phyloP scores from a whole-genome alignment of 805 yeast species.

The Naumovozyma dairenensis region DNA sequence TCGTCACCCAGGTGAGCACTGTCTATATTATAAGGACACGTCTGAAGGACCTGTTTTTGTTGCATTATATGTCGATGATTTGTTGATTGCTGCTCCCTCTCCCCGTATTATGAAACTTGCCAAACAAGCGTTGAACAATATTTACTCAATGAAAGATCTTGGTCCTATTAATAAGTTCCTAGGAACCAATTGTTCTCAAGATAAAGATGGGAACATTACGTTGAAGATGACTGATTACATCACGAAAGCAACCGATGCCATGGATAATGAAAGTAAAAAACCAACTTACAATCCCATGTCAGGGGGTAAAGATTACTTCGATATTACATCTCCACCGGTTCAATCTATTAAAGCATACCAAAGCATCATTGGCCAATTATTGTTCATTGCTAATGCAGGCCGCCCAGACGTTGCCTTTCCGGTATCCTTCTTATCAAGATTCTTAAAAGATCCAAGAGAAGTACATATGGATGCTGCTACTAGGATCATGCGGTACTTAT shows the following conservation, averaged over 20 bases:
- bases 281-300: not conserved
- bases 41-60: not conserved
- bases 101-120: not conserved
- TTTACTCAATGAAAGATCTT: conserved; percentile 5
- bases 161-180: conserved; percentile 4
- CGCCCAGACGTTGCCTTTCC: conserved; percentile 9
- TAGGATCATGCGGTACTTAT: conserved; percentile 4
- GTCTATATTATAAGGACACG: conserved; percentile 2
- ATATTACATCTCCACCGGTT: not conserved
- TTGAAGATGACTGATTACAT: conserved; percentile 3
- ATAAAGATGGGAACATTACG: not conserved
- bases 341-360: conserved; percentile 2
- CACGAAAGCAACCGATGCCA: not conserved
- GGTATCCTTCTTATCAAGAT: conserved; percentile 4
- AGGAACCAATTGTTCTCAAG: conserved; percentile 5
- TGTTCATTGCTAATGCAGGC: conserved; percentile 7
- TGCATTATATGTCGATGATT: conserved; percentile 7
- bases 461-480: conserved; percentile 4
- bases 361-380: conserved; percentile 4
- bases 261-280: not conserved
- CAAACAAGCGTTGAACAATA: not conserved
- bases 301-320: not conserved
- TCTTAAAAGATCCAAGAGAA: conserved; percentile 4
- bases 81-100: conserved; percentile 3
- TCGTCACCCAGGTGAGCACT: conserved; percentile 3